Percentiles rank a stretch among this genome's conserved stretches.
Evolutionary conservation across 495 filamentous ascomycete species (phyloP).

Genomic region (Penicillium canescens): DNA sequence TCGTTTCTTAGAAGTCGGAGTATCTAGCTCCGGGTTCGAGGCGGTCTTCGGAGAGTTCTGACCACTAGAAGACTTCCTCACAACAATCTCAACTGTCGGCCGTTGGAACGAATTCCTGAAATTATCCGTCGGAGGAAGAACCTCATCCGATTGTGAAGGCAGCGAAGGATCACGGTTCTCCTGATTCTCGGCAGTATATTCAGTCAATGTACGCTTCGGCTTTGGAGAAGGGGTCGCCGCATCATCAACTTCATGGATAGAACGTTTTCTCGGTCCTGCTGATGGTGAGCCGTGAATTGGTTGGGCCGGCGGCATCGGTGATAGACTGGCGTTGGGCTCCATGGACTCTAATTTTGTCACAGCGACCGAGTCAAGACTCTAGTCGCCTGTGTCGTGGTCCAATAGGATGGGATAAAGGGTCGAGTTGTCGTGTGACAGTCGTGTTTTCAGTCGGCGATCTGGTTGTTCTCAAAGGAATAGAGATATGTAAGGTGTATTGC

Average conservation of each 20-base stretch:
- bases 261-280: constrained; percentile 25
- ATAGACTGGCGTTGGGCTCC: constrained; percentile 15
- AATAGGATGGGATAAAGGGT: background rate
- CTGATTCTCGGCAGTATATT: constrained; percentile 21
- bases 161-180: constrained; percentile 27
- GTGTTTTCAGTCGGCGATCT: too few relatives aligned
- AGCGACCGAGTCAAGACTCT: background rate
- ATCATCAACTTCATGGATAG: constrained; percentile 34
- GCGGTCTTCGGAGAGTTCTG: background rate
- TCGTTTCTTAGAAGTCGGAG: constrained; percentile 44
- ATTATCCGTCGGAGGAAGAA: background rate
- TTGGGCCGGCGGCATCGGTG: constrained; percentile 15
- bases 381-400: background rate
- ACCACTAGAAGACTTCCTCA: background rate
- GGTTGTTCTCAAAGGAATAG: too few relatives aligned
- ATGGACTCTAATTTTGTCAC: background rate
- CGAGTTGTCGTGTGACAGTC: constrained; percentile 1
- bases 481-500: too few relatives aligned
- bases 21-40: constrained; percentile 2
- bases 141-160: background rate
- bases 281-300: constrained; percentile 20
- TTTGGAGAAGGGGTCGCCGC: constrained; percentile 12
- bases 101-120: background rate
- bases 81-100: constrained; percentile 9
- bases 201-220: constrained; percentile 14